Evolutionary conservation across 148 eudicot genomes (phyloP).

Genomic region (Salicornia ramosissima): DNA sequence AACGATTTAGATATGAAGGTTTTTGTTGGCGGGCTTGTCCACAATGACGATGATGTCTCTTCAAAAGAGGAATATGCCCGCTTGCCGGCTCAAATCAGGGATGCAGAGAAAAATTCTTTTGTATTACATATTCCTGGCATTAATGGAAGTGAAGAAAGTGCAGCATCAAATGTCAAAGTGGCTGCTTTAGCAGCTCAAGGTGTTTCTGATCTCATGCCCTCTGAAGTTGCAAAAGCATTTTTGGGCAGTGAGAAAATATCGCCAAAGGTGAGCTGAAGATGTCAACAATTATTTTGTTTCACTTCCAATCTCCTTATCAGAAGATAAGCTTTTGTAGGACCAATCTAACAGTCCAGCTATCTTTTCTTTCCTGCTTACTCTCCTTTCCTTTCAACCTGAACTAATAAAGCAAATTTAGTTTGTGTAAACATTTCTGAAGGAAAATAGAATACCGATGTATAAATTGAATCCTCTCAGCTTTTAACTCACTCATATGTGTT

Average conservation of each 20-base stretch:
- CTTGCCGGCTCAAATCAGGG: conserved; percentile 66
- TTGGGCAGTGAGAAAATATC: conserved; percentile 59
- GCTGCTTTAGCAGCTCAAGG: conserved; percentile 64
- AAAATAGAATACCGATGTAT: neutral
- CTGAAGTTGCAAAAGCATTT: conserved; percentile 88
- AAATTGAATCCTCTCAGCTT: conserved; percentile 7
- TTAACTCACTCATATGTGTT: conserved; percentile 1
- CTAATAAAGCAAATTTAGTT: neutral
- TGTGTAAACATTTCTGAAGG: neutral
- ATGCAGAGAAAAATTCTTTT: conserved; percentile 77
- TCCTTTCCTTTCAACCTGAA: neutral
- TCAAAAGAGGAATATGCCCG: conserved; percentile 64
- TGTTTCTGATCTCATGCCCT: conserved; percentile 85
- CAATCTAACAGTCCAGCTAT: neutral
- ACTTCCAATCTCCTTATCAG: neutral
- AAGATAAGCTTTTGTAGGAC: neutral
- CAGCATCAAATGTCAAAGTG: conserved; percentile 47
- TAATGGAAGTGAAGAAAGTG: conserved; percentile 40
- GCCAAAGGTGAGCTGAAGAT: conserved; percentile 54
- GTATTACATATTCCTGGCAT: conserved; percentile 65
- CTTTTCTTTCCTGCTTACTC: neutral
- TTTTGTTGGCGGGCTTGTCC: conserved; percentile 80
- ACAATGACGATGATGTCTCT: conserved; percentile 63
- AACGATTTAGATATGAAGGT: conserved; percentile 70
- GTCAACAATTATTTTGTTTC: neutral